Base-by-base conservation (phyloP, 331 rosid genomes). In the Pyracantha coccinea region DNA sequence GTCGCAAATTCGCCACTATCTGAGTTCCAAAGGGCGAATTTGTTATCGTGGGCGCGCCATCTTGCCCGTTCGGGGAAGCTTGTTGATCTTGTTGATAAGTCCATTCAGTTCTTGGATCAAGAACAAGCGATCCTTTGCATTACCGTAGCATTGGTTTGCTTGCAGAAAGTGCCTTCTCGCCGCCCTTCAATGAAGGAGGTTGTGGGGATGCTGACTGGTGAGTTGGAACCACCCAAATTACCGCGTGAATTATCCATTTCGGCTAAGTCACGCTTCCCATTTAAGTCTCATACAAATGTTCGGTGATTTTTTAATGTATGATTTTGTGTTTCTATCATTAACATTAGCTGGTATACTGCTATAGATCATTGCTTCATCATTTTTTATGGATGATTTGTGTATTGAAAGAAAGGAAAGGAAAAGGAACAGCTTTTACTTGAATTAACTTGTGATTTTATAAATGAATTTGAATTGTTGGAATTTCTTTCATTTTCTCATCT, bases 111-210 rank as follows among this genome's bases (percentile, higher is more conserved):
- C 10, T 69, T 95, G 76, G 91, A 90, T 68, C 73, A 61, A 66
- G 92, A 90, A 58, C 92, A 92, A 59, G 97, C 98, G 32, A 69
- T 90, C 60, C 90, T 92, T 63, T 92, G 97, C 82, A 92, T 95
- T 80, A 90, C 81, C 6, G 84, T 95, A 50, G 99, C 98, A n/a
- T 82, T 95, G 75, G 84, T 85, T 66, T 95, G 99, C 74, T 75
- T 95, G 86, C 96, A 85, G 28, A 95, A 88, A 77, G 66, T 79
- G 58, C 99, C 99, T 65, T 80, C 82, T 71, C 91, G 90, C 19
- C 87, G 99, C 68, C 99, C 98, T 64, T 85, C 98, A 1, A 88
- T 92, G 97, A 88, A 88, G 62, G 91, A 90, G 72, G 96, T 90
- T 67, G 93, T 89, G 63, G 91, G 88, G n/a, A 89, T 95, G 88